Conservation (phyloP, 78 protist species). For the Polysphondylium violaceum region DNA sequence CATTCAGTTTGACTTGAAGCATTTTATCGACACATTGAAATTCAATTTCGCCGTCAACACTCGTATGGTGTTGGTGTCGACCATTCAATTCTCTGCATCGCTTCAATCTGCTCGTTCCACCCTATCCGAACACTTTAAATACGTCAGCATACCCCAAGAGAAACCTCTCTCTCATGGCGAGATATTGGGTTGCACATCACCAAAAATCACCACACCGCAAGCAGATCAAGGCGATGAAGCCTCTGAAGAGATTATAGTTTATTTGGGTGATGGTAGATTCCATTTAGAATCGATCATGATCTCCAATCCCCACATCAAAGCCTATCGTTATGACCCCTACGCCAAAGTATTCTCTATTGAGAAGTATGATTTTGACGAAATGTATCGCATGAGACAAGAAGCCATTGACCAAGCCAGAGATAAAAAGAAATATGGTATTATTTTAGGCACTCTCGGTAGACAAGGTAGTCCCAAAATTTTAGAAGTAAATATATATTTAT, state of each 20-base stretch:
- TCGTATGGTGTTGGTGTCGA: slow-evolving; percentile 84
- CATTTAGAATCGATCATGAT: slow-evolving; percentile 98
- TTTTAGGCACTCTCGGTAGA: slow-evolving; percentile 97
- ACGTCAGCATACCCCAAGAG: slow-evolving; percentile 90
- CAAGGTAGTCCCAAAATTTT: slow-evolving; percentile 94
- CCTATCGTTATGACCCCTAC: slow-evolving; percentile 96
- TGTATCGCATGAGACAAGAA: slow-evolving; percentile 77
- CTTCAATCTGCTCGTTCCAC: slow-evolving; percentile 79
- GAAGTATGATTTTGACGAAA: slow-evolving; percentile 86
- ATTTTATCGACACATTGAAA: slow-evolving; percentile 90
- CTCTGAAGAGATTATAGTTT: slow-evolving; percentile 36
- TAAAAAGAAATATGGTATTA: slow-evolving; percentile 72
- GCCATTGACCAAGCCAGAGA: slow-evolving; percentile 74
- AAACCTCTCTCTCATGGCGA: slow-evolving; percentile 98
- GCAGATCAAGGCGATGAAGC: slow-evolving; percentile 1
- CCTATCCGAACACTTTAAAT: slow-evolving; percentile 40
- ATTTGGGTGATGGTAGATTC: slow-evolving; percentile 98
- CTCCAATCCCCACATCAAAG: slow-evolving; percentile 93
- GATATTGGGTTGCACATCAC: slow-evolving; percentile 96
- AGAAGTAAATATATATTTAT: slow-evolving; percentile 32
- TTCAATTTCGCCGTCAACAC: slow-evolving; percentile 70
- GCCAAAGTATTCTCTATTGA: slow-evolving; percentile 85
- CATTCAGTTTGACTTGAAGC: slow-evolving; percentile 91
- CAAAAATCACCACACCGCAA: slow-evolving; percentile 65
- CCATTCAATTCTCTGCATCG: slow-evolving; percentile 95